Evolutionary conservation across 352 stramenopile genomes (phyloP).

Genomic region (Phytophthora macrochlamydospora): DNA sequence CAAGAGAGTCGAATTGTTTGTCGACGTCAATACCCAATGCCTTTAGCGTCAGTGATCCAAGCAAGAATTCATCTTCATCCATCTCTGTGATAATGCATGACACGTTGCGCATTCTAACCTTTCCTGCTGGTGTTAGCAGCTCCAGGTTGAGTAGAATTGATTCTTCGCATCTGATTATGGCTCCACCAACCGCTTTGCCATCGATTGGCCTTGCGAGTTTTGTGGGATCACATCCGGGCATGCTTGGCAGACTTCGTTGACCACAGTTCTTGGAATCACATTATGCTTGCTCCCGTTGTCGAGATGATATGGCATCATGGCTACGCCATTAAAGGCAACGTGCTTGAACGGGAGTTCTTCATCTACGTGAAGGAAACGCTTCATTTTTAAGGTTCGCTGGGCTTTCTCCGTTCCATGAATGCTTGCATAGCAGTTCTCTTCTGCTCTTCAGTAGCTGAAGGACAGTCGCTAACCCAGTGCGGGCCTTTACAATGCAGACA

Average conservation of each 20-base stretch:
- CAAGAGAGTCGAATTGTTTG: not conserved
- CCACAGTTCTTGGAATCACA: constrained; percentile 6
- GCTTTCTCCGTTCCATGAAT: not conserved
- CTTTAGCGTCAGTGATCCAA: constrained; percentile 3
- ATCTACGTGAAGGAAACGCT: not conserved
- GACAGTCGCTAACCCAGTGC: constrained; percentile 9
- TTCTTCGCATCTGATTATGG: not conserved
- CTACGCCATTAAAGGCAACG: constrained; percentile 4
- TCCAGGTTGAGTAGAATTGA: not conserved
- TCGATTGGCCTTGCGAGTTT: not conserved
- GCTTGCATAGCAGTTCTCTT: not conserved
- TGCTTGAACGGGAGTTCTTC: not conserved
- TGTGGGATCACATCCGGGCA: not conserved
- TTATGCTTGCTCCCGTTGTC: constrained; percentile 6
- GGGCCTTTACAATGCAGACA: not conserved
- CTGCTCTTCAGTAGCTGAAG: not conserved
- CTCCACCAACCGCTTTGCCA: not conserved
- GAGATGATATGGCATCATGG: not conserved
- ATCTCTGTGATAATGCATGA: not conserved
- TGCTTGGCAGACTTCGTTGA: not conserved
- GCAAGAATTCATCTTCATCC: constrained; percentile 1
- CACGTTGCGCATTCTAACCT: not conserved
- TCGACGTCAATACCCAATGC: constrained; percentile 7
- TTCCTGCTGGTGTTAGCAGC: not conserved
- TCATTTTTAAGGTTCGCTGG: not conserved